These are phyloP conservation scores for Trichosporon ovoides DNA, from an alignment of 1,284 basidiomycete genomes.

Conservation along the genomic window DNA sequence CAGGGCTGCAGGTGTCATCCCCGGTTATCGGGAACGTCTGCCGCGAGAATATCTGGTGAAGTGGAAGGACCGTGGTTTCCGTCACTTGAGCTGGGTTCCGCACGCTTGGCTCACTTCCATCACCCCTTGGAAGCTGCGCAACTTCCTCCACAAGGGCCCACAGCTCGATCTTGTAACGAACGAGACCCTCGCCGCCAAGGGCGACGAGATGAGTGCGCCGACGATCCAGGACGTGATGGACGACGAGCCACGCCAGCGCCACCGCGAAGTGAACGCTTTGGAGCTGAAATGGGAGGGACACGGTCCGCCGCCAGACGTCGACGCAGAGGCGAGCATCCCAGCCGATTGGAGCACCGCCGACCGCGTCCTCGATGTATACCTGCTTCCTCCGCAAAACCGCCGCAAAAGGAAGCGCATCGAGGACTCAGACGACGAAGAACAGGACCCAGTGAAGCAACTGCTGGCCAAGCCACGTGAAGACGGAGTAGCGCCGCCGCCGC, in stretches of 20 bases:
- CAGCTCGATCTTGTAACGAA: slow-evolving; percentile 61
- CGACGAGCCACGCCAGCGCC: slow-evolving; percentile 19
- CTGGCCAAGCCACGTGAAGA: slow-evolving; percentile 19
- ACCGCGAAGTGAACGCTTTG: slow-evolving; percentile 12
- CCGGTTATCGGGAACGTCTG: slow-evolving; percentile 58
- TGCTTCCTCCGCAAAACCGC: slow-evolving; percentile 51
- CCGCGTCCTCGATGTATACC: slow-evolving; percentile 67
- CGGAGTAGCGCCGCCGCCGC: slow-evolving; percentile 31
- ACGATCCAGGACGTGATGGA: slow-evolving; percentile 43
- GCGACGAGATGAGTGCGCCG: slow-evolving; percentile 46
- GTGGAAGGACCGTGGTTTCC: slow-evolving; percentile 70
- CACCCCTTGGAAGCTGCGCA: slow-evolving; percentile 60
- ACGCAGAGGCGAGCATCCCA: slow-evolving; percentile 68
- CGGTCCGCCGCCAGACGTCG: slow-evolving; percentile 49
- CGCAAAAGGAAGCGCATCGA: slow-evolving; percentile 22
- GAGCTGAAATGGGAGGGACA: slow-evolving; percentile 26
- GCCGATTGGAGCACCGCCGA: slow-evolving; percentile 59
- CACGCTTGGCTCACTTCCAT: slow-evolving; percentile 76
- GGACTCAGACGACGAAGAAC: slow-evolving; percentile 28
- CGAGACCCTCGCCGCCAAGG: slow-evolving; percentile 40
- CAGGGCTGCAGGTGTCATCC: slow-evolving; percentile 50
- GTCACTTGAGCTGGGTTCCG: slow-evolving; percentile 73
- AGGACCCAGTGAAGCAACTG: too few relatives aligned
- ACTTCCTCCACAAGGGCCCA: slow-evolving; percentile 68
- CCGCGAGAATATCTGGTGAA: slow-evolving; percentile 87